These are phyloP conservation scores for Sinapis alba DNA, from an alignment of 441 rosid species.

Conservation along the genomic window DNA sequence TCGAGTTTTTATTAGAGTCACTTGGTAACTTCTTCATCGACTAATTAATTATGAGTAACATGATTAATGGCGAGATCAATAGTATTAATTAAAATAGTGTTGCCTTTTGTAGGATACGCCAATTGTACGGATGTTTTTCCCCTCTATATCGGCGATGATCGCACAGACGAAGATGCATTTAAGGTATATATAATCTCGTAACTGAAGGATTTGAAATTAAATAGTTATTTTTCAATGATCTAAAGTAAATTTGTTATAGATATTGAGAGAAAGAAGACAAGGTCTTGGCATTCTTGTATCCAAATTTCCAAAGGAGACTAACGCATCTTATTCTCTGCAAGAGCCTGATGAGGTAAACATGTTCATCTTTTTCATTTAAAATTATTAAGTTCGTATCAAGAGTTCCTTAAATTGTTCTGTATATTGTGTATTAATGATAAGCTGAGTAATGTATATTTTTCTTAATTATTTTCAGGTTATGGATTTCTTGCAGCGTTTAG, in stretches of 20 bases:
- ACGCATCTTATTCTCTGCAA: slow-evolving; percentile 60
- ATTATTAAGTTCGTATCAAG: neutral
- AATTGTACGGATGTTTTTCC: slow-evolving; percentile 51
- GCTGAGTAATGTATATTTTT: neutral
- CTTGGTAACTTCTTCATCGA: slow-evolving; percentile 43
- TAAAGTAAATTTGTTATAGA: slow-evolving; percentile 37
- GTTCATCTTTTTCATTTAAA: neutral
- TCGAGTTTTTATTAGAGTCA: slow-evolving; percentile 56
- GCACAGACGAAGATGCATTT: slow-evolving; percentile 98
- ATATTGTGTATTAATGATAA: neutral
- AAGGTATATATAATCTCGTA: slow-evolving; percentile 47
- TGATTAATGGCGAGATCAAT: neutral
- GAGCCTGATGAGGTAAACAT: slow-evolving; percentile 60
- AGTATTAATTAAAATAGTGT: neutral
- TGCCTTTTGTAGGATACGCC: slow-evolving; percentile 45
- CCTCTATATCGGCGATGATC: slow-evolving; percentile 82
- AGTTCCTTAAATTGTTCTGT: neutral
- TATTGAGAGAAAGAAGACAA: slow-evolving; percentile 53
- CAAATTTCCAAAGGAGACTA: slow-evolving; percentile 60
- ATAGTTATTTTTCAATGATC: neutral
- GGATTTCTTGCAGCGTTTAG: slow-evolving; percentile 53
- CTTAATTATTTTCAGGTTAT: slow-evolving; percentile 46
- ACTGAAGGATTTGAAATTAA: slow-evolving; percentile 27
- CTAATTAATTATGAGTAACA: neutral
- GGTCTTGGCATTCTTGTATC: slow-evolving; percentile 66